Evolutionary conservation across 805 yeast genomes (phyloP), one percentile per base, ranked within the genome.

Genomic region (Teunomyces pallodes): DNA sequence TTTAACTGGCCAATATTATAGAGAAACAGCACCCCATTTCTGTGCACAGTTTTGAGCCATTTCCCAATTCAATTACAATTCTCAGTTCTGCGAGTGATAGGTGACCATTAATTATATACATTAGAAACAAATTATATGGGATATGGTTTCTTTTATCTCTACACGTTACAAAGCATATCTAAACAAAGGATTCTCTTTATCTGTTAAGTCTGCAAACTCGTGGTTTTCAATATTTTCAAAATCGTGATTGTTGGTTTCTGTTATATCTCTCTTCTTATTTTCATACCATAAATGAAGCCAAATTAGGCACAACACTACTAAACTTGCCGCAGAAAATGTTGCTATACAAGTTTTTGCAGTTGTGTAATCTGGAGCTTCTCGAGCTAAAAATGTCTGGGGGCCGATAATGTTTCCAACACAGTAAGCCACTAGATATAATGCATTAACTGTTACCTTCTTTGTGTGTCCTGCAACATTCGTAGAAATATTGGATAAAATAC

Each of bases 391-490:
- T 3, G 80, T 67, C 51, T 78, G 82, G 1, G 85, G 83, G 1
- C 86, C 86, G 43, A 72, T 64, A 42, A 79, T 63, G 56, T 80
- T 82, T 17, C 86, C 86, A 7, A 69, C 76, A 59, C 82, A 76
- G 61, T 74, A 80, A 4, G 76, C 78, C 43, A 81, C 57, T 36
- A 81, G 67, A 48, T 67, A 61, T 28, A 76, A 53, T 1, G 80
- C 76, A 56, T 71, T 77, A 1, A 69, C 74, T 2, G 77, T 67
- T 42, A 70, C 62, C 58, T 80, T 80, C 65, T 82, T 82, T 9
- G 86, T 80, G 56, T 75, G 77, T 7, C 87, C 87, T 5, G 80
- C 79, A 42, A 74, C 70, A 54, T 80, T 80, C 5, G 80, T 66
- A 26, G 81, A 70, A 28, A 77, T 59, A 45, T 64, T 51, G 1